phyloP scores from a whole-genome alignment of 768 basidiomycete species.

The Candolleomyces efflorescens region DNA sequence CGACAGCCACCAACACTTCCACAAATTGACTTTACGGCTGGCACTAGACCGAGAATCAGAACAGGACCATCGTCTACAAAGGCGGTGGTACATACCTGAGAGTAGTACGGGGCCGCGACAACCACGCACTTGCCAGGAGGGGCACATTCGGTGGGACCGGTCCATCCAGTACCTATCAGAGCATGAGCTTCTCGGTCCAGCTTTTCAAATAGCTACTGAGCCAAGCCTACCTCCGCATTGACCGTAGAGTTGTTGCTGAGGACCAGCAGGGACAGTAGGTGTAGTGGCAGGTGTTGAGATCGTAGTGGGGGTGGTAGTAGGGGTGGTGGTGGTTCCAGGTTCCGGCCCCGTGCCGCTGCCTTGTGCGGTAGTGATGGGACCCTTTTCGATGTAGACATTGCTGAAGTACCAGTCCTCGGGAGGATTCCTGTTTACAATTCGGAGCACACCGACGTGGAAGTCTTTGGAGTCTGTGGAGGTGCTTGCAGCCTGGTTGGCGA shows the following conservation, averaged over 20 bases:
- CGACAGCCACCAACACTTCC: no score
- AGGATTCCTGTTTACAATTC: slow-evolving; percentile 41
- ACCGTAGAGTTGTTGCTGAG: slow-evolving; percentile 41
- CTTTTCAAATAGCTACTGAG: background rate
- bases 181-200: background rate
- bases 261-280: slow-evolving; percentile 32
- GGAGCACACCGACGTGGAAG: slow-evolving; percentile 60
- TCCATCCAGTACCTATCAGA: slow-evolving; percentile 36
- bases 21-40: slow-evolving; percentile 7
- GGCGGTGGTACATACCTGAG: slow-evolving; percentile 32
- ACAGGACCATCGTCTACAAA: background rate
- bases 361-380: slow-evolving; percentile 49
- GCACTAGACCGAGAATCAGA: slow-evolving; percentile 7
- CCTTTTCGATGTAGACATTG: slow-evolving; percentile 57
- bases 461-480: slow-evolving; percentile 57
- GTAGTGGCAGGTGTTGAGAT: slow-evolving; percentile 15
- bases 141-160: slow-evolving; percentile 43
- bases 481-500: slow-evolving; percentile 40
- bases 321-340: slow-evolving; percentile 18
- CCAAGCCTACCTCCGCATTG: slow-evolving; percentile 47
- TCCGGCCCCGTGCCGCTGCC: slow-evolving; percentile 30
- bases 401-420: slow-evolving; percentile 58
- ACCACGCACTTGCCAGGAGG: slow-evolving; percentile 39
- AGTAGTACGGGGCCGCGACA: slow-evolving; percentile 51
- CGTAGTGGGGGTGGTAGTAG: slow-evolving; percentile 13